Base-by-base conservation (phyloP, 2,329 filamentous ascomycete species). In the Elsinoe necatrix region DNA sequence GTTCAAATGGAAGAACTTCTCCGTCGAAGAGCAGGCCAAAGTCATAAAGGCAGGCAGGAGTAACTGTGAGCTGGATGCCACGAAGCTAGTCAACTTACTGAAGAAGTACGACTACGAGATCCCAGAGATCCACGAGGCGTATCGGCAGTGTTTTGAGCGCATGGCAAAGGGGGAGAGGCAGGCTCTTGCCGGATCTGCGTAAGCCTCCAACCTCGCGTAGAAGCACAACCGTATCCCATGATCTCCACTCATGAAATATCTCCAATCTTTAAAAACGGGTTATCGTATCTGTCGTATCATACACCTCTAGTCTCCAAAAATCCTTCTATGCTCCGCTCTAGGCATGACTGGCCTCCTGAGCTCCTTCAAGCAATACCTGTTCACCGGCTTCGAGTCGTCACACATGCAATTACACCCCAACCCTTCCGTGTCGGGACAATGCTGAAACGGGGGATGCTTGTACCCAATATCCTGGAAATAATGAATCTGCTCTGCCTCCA, bases 31-130 rank as follows among this genome's bases (percentile, higher is more conserved):
- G 70, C 83, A 86, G 71, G 72, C 80, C 63, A 81, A 81, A 71
- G 80, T 86, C 39, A 81, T 86, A 71, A 84, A 83, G 73, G 83
- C 83, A 12, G 82, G 79, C 45, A 76, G 83, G 58, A 83, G 79
- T 68, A 86, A 86, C 70, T 86, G 83, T 71, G 54, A 65, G 69
- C 71, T 86, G 47, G 82, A 86, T 67, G 79, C 78, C 12, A 77
- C 75, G 18, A 86, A 85, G 71, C 71, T 86, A 59, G 75, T 75
- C 60, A 75, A 68, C 54, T 84, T 83, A 73, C 73, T 85, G 57
- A 75, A 73, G 64, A 77, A 82, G 70, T 85, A 83, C 66, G 72
- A 72, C 12, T 79, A 77, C 63, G 72, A 77, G 60, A 72, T 86
- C 25, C 80, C 80, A 6, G 81, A 85, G 71, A 72, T 86, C 43